Evolutionary conservation across 345 rosid species (phyloP).

Genomic region (Rubroshorea leprosula): DNA sequence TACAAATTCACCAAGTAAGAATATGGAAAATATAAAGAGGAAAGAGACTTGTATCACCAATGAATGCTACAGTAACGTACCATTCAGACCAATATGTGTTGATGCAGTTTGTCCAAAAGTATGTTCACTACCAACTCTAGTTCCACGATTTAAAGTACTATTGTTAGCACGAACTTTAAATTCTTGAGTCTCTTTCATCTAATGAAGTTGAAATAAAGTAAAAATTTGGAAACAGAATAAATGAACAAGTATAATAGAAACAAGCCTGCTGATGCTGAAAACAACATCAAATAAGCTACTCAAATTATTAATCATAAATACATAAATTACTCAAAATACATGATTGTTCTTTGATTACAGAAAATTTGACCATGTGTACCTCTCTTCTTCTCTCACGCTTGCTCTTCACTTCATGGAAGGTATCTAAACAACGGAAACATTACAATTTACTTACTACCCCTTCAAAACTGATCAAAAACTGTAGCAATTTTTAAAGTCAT

Average conservation of each 20-base stretch:
- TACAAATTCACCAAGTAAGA: slow-evolving; percentile 21
- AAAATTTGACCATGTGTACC: slow-evolving; percentile 21
- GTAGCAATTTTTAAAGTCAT: background rate
- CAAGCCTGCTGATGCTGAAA: background rate
- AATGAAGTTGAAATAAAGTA: slow-evolving; percentile 1
- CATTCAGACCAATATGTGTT: slow-evolving; percentile 19
- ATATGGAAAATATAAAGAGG: slow-evolving; percentile 11
- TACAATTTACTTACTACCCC: slow-evolving; percentile 3
- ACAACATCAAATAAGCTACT: background rate
- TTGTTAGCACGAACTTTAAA: slow-evolving; percentile 19
- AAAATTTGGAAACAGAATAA: background rate
- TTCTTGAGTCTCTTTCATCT: slow-evolving; percentile 45
- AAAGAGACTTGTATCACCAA: slow-evolving; percentile 6
- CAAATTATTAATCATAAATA: background rate
- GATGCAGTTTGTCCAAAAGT: slow-evolving; percentile 15
- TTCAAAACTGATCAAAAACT: background rate
- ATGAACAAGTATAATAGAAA: background rate
- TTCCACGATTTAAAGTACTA: slow-evolving; percentile 16
- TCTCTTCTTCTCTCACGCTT: slow-evolving; percentile 55
- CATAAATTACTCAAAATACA: background rate
- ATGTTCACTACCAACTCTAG: slow-evolving; percentile 22
- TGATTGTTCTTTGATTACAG: background rate
- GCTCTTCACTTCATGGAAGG: slow-evolving; percentile 62
- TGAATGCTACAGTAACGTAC: slow-evolving; percentile 25
- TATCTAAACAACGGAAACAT: slow-evolving; percentile 33